Evolutionary conservation across 306 rosid genomes (phyloP), one percentile per base, ranked within the genome.

Genomic region (Geum urbanum): DNA sequence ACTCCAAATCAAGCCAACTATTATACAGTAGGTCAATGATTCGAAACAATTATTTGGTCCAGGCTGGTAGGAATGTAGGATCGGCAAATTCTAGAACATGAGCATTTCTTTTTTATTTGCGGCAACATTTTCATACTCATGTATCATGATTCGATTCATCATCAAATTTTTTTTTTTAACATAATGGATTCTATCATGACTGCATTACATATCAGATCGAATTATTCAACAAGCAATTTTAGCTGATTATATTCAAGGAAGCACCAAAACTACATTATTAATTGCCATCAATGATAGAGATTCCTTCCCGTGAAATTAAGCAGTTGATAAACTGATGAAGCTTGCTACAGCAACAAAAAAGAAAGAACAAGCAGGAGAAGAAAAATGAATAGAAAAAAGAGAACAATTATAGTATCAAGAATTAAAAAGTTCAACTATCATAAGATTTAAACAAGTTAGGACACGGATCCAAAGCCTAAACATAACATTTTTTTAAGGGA

Each of bases 31-130:
- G 41, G 70, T 46, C 47, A 49, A 49, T 67, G 47, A 47, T 66
- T 14, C 47, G 12, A 47, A 16, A n/a, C 49, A 68, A 18, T 68
- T 18, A 8, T 43, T 56, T 20, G 24, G 43, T 41, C 43, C 51
- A 54, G 24, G n/a, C 64, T 59, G 45, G 64, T 35, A 32, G 10
- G 64, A 59, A 57, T 27, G 63, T 58, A 20, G 63, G 63, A 14
- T 32, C 14, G 7, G n/a, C 43, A 27, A 27, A 27, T 57, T 2
- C 19, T 12, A 59, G 16, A 37, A 8, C 20, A 35, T 57, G n/a
- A 10, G 63, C 13, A 13, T 7, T 57, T 57, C 6, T 32, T 7
- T 51, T 20, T 20, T 10, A 55, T 10, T 22, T 57, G 41, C 43
- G 12, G 63, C 5, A 12, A 22, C 41, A 0, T 57, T 57, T 57